Evolutionary conservation across 1,284 basidiomycete genomes (phyloP), one percentile per base, ranked within the genome.

Genomic region (Porphyrellus sp.): DNA sequence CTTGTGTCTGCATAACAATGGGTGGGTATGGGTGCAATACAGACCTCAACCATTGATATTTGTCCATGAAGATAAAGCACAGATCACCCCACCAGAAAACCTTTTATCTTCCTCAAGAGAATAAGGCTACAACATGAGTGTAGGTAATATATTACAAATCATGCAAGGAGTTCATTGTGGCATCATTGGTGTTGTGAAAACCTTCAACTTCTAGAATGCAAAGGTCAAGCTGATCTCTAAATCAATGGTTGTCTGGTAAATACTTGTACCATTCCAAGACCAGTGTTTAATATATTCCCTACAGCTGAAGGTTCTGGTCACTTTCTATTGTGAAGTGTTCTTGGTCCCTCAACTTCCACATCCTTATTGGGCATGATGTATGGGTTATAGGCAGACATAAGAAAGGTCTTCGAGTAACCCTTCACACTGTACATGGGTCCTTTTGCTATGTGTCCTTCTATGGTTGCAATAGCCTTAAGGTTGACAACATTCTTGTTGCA

Each of bases 311-410:
- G 47, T 49, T 6, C 20, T 30, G 2, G 30, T 41, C 12, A 15
- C 1, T 1, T n/a, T 42, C 5, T 49, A 2, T 49, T 11, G 15
- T 1, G 9, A 24, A 28, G 15, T 35, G 31, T 33, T 11, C 25
- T 24, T 0, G 15, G 2, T 20, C 33, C 16, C 8, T 42, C n/a
- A 8, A 49, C 31, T 35, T 35, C 4, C 4, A 5, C 24, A 6
- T 23, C 31, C 46, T 45, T 9, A 31, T 42, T 7, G 16, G 30
- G 25, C 27, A 15, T 6, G 23, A 48, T 12, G 0, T 49, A 42
- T 49, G 40, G 48, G 37, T 33, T 21, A 42, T 49, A 35, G 40
- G 40, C 16, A 40, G 48, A 15, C 13, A 49, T n/a, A 42, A 49
- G 39, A 35, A 5, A n/a, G 48, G 48, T 8, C 30, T 49, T 35